Base-by-base conservation (phyloP, 2,329 filamentous ascomycete species). In the Furcasterigmium sp. region DNA sequence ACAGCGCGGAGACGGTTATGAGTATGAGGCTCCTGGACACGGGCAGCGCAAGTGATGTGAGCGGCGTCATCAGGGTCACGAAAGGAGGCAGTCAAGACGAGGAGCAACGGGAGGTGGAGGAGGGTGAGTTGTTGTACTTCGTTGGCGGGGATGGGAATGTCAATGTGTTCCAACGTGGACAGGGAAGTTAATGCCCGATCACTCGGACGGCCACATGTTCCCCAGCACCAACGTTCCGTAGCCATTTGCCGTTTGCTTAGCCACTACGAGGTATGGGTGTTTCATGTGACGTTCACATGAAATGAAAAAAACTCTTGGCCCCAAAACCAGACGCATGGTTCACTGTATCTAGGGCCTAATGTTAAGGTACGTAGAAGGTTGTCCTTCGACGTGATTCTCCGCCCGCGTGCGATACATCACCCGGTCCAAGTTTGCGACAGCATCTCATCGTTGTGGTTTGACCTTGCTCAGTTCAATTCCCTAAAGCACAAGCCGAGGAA, bases 41-140 rank as follows among this genome's bases (percentile, higher is more conserved):
- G 0, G 91, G 91, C 1, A 82, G 83, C n/a, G 91, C 91, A 49
- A 84, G 78, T 59, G 91, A 96, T 64, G 87, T 97, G 25, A 95
- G 87, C 64, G 91, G 91, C 3, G 89, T 95, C 35, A 57, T 96
- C 49, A 77, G 90, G 51, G 73, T 93, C 39, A 91, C 85, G 15
- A 72, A 74, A 36, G 82, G 82, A 4, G 67, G 62, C 14, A 59
- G 56, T 19, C 56, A 52, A 34, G 35, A 8, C 5, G 19, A 37
- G 19, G 29, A 47, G 46, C 20, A 54, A 41, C 37, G 48, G 41
- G 45, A 50, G 9, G 55, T 68, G 2, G 74, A 75, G 50, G 75
- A 87, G 53, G 80, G 73, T 48, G 91, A 96, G 65, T 76, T 86
- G 56, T 57, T 96, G 59, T 96, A 95, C 68, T 81, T 86, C 57